Conservation (phyloP, 495 filamentous ascomycete species). For the Penicillium taxi region DNA sequence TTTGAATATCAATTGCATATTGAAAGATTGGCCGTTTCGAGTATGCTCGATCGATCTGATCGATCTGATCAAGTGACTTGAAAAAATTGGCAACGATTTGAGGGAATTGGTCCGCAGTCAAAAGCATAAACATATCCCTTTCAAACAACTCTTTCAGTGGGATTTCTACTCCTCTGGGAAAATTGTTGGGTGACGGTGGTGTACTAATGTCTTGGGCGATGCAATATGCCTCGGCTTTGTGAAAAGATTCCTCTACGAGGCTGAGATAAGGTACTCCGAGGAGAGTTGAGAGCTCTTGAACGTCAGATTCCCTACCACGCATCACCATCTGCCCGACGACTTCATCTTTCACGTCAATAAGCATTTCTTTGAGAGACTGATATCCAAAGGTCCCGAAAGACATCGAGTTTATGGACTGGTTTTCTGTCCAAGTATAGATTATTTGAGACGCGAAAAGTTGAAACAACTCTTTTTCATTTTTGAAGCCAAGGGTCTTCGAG, state of each 20-base stretch:
- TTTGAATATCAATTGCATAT: constrained; percentile 54
- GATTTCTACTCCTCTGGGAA: constrained; percentile 56
- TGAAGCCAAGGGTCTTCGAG: constrained; percentile 54
- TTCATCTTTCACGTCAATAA: constrained; percentile 70
- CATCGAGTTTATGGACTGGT: constrained; percentile 54
- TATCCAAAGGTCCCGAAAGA: constrained; percentile 83
- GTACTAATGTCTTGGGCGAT: constrained; percentile 69
- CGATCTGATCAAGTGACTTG: constrained; percentile 59
- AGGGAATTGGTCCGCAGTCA: constrained; percentile 61
- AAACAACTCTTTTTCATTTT: constrained; percentile 61
- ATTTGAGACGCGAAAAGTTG: constrained; percentile 84
- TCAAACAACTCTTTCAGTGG: constrained; percentile 63
- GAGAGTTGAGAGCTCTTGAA: constrained; percentile 46
- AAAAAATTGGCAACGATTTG: constrained; percentile 70
- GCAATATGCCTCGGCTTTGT: constrained; percentile 75
- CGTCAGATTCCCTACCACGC: constrained; percentile 61
- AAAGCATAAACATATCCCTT: constrained; percentile 49
- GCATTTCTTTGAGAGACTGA: constrained; percentile 54
- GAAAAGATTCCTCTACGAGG: constrained; percentile 61
- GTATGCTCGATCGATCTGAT: constrained; percentile 66
- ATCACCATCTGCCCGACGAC: constrained; percentile 75
- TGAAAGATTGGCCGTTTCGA: constrained; percentile 51
- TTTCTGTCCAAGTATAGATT: constrained; percentile 83
- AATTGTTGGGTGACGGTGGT: constrained; percentile 41
- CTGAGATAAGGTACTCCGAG: constrained; percentile 48